A percentile compares a stretch with the other conserved stretches of the same genome.
phyloP scores from a whole-genome alignment of 495 filamentous ascomycete species.

The Rostrohypoxylon terebratum region DNA sequence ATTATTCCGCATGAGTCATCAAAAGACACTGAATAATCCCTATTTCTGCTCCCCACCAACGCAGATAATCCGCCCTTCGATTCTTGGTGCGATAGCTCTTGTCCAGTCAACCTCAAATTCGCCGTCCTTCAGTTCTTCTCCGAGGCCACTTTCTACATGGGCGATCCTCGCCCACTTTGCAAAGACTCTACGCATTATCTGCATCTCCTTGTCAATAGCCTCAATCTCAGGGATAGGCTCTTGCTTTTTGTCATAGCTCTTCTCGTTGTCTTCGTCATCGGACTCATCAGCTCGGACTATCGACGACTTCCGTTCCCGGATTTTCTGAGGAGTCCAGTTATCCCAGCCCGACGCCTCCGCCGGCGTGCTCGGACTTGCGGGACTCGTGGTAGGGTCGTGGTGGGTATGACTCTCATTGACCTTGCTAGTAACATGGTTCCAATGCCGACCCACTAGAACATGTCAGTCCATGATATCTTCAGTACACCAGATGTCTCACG shows the following conservation, averaged over 20 bases:
- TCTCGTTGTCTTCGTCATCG: constrained; percentile 44
- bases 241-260: constrained; percentile 28
- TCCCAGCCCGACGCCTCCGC: constrained; percentile 52
- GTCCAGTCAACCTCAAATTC: constrained; percentile 82
- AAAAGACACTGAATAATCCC: not conserved
- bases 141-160: constrained; percentile 63
- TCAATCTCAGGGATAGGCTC: constrained; percentile 42
- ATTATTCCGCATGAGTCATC: too few relatives aligned
- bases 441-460: constrained; percentile 66
- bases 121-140: constrained; percentile 60
- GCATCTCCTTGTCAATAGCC: constrained; percentile 52
- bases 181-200: constrained; percentile 69
- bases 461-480: constrained; percentile 11
- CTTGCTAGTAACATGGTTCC: constrained; percentile 68
- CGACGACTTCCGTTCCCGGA: constrained; percentile 53
- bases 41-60: constrained; percentile 40
- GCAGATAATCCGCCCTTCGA: constrained; percentile 78
- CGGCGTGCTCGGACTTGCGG: constrained; percentile 43
- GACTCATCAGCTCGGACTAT: constrained; percentile 48
- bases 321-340: constrained; percentile 58
- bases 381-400: constrained; percentile 54
- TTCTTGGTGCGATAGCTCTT: constrained; percentile 74
- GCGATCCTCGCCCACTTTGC: constrained; percentile 80
- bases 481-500: not conserved
- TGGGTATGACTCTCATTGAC: constrained; percentile 57